A percentile compares a stretch with the other conserved stretches of the same genome.
Evolutionary conservation across 768 basidiomycete genomes (phyloP).

Genomic region (Rhizopogon vinicolor): DNA sequence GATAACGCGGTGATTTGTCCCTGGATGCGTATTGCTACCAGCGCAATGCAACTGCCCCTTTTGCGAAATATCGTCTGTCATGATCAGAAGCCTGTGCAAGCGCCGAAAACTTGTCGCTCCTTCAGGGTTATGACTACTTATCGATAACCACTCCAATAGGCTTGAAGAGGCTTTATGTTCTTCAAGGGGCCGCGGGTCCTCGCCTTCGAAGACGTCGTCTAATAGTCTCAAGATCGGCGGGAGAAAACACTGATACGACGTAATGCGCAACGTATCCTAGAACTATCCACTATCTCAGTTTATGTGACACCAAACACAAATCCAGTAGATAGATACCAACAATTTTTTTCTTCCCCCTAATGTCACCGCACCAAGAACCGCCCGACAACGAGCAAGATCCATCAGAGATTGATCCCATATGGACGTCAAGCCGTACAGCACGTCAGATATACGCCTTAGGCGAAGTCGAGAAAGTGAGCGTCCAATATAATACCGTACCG

Average conservation of each 20-base stretch:
- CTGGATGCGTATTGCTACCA: not conserved
- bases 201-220: not conserved
- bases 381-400: constrained; percentile 6
- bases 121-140: not conserved
- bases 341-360: not conserved
- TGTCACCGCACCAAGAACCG: not conserved
- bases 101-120: not conserved
- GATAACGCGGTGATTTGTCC: not conserved
- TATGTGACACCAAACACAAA: too few species aligned
- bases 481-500: not conserved
- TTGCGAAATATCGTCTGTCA: not conserved
- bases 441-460: constrained; percentile 78
- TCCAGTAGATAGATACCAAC: not conserved
- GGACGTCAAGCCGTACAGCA: constrained; percentile 77
- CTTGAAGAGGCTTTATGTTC: not conserved
- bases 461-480: constrained; percentile 70
- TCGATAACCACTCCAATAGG: too few species aligned
- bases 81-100: not conserved
- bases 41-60: not conserved
- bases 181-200: not conserved
- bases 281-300: too few species aligned
- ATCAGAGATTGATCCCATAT: constrained; percentile 66
- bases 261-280: not conserved
- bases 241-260: not conserved
- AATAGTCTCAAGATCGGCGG: not conserved